Evolutionary conservation across 768 basidiomycete genomes (phyloP).

Genomic region (Podaxis sp.): DNA sequence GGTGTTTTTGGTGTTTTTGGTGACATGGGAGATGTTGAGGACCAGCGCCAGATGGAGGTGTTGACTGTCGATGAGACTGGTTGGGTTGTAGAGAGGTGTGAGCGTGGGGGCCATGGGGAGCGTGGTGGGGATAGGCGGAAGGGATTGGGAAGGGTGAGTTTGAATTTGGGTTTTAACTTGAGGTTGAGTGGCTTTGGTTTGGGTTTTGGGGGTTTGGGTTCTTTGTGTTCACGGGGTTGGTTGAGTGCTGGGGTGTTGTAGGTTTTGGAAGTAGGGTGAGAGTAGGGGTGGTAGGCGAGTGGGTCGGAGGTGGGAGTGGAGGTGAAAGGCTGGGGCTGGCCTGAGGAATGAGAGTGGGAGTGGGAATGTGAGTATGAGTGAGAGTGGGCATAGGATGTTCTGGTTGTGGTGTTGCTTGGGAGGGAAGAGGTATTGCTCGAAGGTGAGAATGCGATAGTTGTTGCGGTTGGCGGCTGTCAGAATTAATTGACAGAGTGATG

Average conservation of each 20-base stretch:
- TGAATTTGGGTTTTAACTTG: conserved; percentile 2
- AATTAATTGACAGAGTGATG: background rate
- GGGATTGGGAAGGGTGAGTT: conserved; percentile 9
- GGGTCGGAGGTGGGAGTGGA: background rate
- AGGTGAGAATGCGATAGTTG: background rate
- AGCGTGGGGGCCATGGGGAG: background rate
- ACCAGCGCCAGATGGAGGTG: background rate
- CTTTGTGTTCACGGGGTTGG: background rate
- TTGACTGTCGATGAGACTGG: background rate
- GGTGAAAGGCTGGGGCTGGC: background rate
- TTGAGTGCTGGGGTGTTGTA: background rate
- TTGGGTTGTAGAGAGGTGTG: too few species aligned
- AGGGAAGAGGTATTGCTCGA: conserved; percentile 3
- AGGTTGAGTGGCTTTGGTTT: background rate
- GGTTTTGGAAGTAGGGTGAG: background rate
- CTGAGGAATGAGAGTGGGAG: background rate
- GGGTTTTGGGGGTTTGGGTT: background rate
- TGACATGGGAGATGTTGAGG: background rate
- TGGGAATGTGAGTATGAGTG: background rate
- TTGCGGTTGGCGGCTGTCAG: background rate
- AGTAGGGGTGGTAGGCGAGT: background rate
- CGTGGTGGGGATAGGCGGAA: background rate
- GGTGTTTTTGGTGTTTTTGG: background rate
- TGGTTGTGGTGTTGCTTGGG: background rate
- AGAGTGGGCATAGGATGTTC: background rate